Evolutionary conservation across 495 filamentous ascomycete genomes (phyloP), one percentile per base, ranked within the genome.

Genomic region (Cercophora samala): DNA sequence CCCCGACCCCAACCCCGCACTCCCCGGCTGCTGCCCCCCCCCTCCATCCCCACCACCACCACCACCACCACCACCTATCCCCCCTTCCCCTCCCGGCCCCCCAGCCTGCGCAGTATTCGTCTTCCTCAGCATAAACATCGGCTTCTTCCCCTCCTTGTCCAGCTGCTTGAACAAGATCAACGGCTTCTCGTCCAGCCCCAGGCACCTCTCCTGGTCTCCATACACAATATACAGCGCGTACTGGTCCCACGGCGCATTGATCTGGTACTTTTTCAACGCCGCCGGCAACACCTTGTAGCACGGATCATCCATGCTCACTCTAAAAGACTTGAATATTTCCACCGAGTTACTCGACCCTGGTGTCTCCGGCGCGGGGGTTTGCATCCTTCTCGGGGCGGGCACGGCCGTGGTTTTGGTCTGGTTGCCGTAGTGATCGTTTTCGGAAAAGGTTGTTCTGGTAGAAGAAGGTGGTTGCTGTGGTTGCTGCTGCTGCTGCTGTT

Each of bases 151-250:
- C 79, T 99, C 95, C 72, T 90, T 91, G 75, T 97, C 93, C 56
- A 98, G 81, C 72, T 97, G 93, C 80, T 99, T 99, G 82, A 99
- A 99, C 66, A 99, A 81, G 65, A 97, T 92, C 54, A 99, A 83
- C 23, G 95, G 95, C 72, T 93, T 92, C 79, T 99, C 95, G 46
- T 97, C 89, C 65, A 97, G 78, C 1, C 89, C 93, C 21, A 99
- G 79, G 77, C 95, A 99, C 23, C 95, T 87, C 80, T 99, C 95
- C 77, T 99, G 91, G 69, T 99, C 93, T 21, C 95, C 95, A 71
- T 97, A 95, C 1, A 99, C 95, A 67, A 98, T 98, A 74, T 98
- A 99, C 26, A 99, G 84, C 1, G 95, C 94, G 70, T 99, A 99
- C 72, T 97, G 90, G 70, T 93, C 92, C 90, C 93, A 97, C 63